Evolutionary conservation across 2,329 filamentous ascomycete species (phyloP), one percentile per base, ranked within the genome.

Genomic region (Niveomyces coronatus): DNA sequence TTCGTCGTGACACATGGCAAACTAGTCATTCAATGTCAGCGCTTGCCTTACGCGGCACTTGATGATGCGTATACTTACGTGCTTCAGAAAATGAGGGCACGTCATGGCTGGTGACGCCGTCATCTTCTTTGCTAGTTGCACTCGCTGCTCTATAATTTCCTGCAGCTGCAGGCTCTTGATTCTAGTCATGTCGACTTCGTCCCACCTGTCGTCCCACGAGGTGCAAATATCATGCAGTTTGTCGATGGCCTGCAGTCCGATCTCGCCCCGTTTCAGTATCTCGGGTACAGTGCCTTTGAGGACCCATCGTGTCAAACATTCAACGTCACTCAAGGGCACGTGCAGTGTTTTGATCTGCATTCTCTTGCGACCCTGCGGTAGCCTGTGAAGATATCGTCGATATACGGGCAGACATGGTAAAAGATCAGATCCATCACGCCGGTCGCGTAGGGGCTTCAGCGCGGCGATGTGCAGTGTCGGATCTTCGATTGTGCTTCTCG

Each of bases 1-100:
- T 61, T 95, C 85, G 54, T 95, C 86, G 53, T 98, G 87, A 53
- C 88, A 85, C 84, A 94, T 93, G 45, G 87, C 83, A 55, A 91
- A 95, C 82, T 89, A 37, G 4, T 8, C 10, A 28, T 5, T 8
- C 5, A 28, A 24, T 11, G 22, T 24, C 22, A 24, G 22, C 22
- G 11, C 40, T 39, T n/a, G n/a, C n/a, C n/a, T n/a, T n/a, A n/a
- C n/a, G n/a, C n/a, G n/a, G n/a, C n/a, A n/a, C n/a, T n/a, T n/a
- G n/a, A n/a, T n/a, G n/a, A n/a, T 23, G 46, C 44, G 36, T 45
- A 33, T 17, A 72, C 82, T 70, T 64, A 87, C 83, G 57, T 98
- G 91, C 60, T 93, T 89, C 45, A 91, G 56, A 60, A 96, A 94
- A 35, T 82, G 61, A 0, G 79, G 74, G 52, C 91, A 98, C 26